Evolutionary conservation across 2,329 filamentous ascomycete genomes (phyloP).

Genomic region (Aspergillus novoparasiticus): DNA sequence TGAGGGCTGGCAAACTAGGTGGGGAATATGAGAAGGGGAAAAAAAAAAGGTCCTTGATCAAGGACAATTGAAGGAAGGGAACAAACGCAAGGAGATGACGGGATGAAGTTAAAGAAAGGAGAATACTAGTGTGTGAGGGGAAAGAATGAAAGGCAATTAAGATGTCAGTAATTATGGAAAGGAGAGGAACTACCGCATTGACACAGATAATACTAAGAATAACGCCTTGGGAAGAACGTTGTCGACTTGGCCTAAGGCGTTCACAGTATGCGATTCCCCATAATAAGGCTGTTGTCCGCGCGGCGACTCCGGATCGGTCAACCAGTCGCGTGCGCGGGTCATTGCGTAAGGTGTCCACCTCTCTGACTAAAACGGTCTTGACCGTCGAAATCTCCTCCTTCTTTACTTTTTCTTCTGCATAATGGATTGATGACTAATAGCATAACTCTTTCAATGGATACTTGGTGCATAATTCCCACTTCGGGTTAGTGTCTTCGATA

Average conservation of each 20-base stretch:
- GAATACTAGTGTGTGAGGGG: background rate
- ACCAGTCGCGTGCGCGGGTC: constrained; percentile 16
- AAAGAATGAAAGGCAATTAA: background rate
- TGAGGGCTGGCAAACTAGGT: constrained; percentile 3
- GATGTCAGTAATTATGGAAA: background rate
- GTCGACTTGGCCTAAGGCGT: background rate
- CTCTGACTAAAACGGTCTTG: background rate
- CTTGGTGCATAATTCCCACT: background rate
- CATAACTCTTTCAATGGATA: background rate
- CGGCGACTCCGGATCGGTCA: constrained; percentile 17
- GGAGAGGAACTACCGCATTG: background rate
- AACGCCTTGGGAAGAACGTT: background rate
- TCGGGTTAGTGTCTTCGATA: background rate
- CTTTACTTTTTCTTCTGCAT: background rate
- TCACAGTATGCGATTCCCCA: constrained; percentile 7
- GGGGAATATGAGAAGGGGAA: constrained; percentile 1
- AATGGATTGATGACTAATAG: background rate
- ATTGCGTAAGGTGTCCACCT: constrained; percentile 1
- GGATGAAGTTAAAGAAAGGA: constrained; percentile 1
- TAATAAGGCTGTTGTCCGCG: constrained; percentile 22
- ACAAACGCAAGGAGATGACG: background rate
- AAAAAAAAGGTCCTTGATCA: background rate
- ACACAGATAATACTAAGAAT: background rate
- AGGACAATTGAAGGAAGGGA: constrained; percentile 1
- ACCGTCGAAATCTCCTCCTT: background rate